Evolutionary conservation across 2,329 filamentous ascomycete genomes (phyloP), one percentile per base, ranked within the genome.

Genomic region (Tolypocladium endophyticum): DNA sequence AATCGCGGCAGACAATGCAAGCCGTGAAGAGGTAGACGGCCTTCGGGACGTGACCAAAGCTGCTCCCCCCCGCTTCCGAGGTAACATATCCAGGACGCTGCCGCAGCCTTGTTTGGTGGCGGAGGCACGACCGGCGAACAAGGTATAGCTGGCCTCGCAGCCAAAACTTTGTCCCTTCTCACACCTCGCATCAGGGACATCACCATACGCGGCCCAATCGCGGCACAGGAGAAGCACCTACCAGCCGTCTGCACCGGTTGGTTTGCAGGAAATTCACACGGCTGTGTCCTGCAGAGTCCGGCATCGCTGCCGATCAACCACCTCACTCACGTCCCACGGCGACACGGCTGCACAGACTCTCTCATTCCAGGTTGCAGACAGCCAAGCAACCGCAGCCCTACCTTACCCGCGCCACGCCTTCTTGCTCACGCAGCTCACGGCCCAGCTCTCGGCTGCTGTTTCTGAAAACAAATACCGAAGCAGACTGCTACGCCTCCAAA

Each of bases 61-160:
- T 53, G 55, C 58, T 25, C 58, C 39, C 54, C 59, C 56, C 59
- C 59, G 59, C 56, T 60, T 56, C 41, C n/a, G 23, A 50, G 56
- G 56, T 57, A 47, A 53, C 39, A 53, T 33, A 58, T 38, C 35
- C 35, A 30, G 47, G 25, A 30, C 47, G 30, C 18, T 20, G 47
- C 20, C 11, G 45, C 23, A 50, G 45, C 25, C 45, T 50, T 6
- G 16, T 8, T 18, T 25, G 45, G 45, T 50, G 23, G 45, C 45
- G 47, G 45, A 50, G 11, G 28, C 16, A n/a, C 28, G 28, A 30
- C 28, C 47, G 14, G 47, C 47, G 7, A 53, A 33, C 30, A 18
- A 30, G 54, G 50, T 41, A 36, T 41, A 57, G 28, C 18, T 47
- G 35, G 45, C 11, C 38, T 16, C 47, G 39, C 55, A 8, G 55